Evolutionary conservation across 345 rosid species (phyloP), one percentile per base, ranked within the genome.

Genomic region (Stellera chamaejasme): DNA sequence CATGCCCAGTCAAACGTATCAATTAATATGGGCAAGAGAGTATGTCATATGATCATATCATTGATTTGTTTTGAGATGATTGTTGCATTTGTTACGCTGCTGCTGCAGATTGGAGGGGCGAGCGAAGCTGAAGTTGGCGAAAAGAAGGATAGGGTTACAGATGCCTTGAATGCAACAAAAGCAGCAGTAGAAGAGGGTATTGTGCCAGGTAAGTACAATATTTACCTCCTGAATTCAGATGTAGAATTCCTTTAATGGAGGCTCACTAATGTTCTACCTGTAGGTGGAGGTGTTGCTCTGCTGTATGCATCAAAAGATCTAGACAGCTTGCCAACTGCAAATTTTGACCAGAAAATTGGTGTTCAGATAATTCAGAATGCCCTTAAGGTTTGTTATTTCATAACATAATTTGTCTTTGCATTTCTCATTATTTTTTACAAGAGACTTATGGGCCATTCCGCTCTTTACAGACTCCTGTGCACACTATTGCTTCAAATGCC

Each of bases 401-500:
- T 26, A 48, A 10, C 15, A n/a, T 15, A 42, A 13, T 52, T 55
- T 56, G 48, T 32, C 9, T 32, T 32, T 32, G 5, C 1, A 19
- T 19, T 19, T 19, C 23, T 19, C 23, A 19, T 19, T 19, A 19
- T 32, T 32, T 32, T 1, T 8, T 32, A 8, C 7, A 32, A 32
- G 39, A 1, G 39, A 32, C 15, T 15, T 8, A 48, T 13, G 44
- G 39, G 39, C 39, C 5, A 0, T 26, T 2, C 50, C 50, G 19
- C 39, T 13, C 41, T 61, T 42, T 55, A 44, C 63, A 75, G 80
- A 75, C 62, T 64, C 76, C 76, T 12, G 71, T 66, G 11, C 61
- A 69, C 13, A 65, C 68, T 23, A 70, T 68, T 27, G 80, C 76
- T 36, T 36, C 65, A 15, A 72, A 72, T 66, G 77, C 79, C 15